Base-by-base conservation (phyloP, 176 grass and related monocot species). In the bread wheat (Triticum aestivum) region DNA sequence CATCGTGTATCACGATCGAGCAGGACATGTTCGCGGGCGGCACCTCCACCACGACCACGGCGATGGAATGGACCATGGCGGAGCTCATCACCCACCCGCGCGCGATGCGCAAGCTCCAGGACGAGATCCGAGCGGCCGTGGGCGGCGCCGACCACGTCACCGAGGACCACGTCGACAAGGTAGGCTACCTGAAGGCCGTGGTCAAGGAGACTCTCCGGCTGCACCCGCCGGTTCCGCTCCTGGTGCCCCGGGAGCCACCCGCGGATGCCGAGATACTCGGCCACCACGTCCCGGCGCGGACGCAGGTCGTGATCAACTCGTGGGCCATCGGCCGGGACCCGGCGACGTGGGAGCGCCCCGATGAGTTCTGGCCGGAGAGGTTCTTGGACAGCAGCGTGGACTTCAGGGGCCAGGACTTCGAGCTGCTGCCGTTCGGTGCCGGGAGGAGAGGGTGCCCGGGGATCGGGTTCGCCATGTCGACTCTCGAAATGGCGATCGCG, bases 291-390 rank as follows among this genome's bases (percentile, higher is more conserved):
- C 41, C 84, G 13, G 24, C 77, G 9, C 13, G 37, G 4, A 86
- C 84, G 33, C 69, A 30, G 68, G 84, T 79, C 5, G 23, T 63
- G 6, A 69, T 86, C 63, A 86, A 86, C 35, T 51, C 47, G 11
- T 79, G 84, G 75, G 63, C 62, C n/a, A 78, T 87, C 20, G 56
- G 66, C 9, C 69, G 85, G 61, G 90, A 92, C 30, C 33, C 63
- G 17, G 32, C 49, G 47, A 32, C 73, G 32, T 92, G 90, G 86
- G 86, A 88, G n/a, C 30, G 52, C 38, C 20, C 90, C 8, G 64
- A 89, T 7, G 82, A 85, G 13, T 89, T 89, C 42, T 13, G 4
- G 49, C 87, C 87, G 8, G 87, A 89, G 82, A 81, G 83, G 83
- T 89, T 91, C 69, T 12, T 75, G 20, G 42, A 72, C 37, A 84